Evolutionary conservation across 1,284 basidiomycete species (phyloP).

Genomic region (Vanrija humicola): DNA sequence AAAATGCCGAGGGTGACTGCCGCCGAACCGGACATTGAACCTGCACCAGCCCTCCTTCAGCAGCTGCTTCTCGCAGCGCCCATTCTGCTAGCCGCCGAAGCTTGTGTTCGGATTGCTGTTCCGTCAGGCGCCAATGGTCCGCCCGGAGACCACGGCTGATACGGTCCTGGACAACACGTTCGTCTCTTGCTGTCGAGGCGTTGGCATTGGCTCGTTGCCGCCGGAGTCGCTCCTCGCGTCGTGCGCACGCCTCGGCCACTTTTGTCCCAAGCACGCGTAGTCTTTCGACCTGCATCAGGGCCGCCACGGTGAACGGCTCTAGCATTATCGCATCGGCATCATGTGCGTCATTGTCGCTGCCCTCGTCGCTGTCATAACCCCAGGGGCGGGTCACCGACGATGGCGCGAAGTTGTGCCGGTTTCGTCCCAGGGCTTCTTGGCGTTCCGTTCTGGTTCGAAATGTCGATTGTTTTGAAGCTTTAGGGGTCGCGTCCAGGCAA

Average conservation of each 20-base stretch:
- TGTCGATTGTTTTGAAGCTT: background rate
- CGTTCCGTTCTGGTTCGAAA: background rate
- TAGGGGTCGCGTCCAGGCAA: background rate
- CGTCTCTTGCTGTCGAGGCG: slow-evolving; percentile 7
- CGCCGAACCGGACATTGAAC: slow-evolving; percentile 3
- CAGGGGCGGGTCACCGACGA: background rate
- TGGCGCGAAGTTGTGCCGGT: background rate
- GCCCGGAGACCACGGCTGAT: background rate
- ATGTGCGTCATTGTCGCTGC: background rate
- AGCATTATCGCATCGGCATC: background rate
- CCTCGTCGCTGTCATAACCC: background rate
- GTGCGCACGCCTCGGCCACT: slow-evolving; percentile 19
- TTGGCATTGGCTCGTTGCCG: slow-evolving; percentile 25
- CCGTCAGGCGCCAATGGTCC: slow-evolving; percentile 5
- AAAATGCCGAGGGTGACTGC: background rate
- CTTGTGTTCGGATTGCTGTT: slow-evolving; percentile 16
- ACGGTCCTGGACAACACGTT: slow-evolving; percentile 15
- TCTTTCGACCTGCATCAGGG: background rate
- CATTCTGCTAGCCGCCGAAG: slow-evolving; percentile 23
- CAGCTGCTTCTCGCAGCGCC: slow-evolving; percentile 25
- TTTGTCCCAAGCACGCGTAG: background rate
- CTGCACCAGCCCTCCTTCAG: slow-evolving; percentile 33
- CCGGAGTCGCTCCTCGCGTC: slow-evolving; percentile 28
- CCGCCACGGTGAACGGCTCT: background rate
- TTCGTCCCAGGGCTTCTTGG: background rate